Percentiles rank a stretch among this genome's conserved stretches.
Conservation (phyloP, 768 basidiomycete species). For the Galerina sulciceps region DNA sequence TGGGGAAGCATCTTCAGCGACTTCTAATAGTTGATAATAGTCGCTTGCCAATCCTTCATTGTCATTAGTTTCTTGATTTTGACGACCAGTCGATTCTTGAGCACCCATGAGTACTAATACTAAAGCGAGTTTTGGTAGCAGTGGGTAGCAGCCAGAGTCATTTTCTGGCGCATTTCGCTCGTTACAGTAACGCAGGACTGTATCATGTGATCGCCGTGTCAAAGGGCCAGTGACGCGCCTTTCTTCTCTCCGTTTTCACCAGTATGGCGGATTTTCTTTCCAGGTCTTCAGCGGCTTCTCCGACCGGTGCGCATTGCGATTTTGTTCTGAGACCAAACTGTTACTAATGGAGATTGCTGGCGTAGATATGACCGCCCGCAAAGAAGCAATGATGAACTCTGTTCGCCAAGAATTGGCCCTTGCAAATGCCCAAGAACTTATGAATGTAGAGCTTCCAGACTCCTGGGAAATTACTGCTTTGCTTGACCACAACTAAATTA, state of each 20-base stretch:
- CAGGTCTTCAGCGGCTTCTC: conserved; percentile 30
- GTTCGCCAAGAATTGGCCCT: conserved; percentile 74
- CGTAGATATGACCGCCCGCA: conserved; percentile 49
- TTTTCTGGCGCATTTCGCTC: too few relatives aligned
- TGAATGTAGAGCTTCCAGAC: conserved; percentile 55
- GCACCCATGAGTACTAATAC: conserved; percentile 75
- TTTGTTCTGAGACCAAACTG: neutral
- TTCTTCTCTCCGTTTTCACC: conserved; percentile 1
- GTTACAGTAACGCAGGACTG: too few relatives aligned
- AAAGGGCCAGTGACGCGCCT: conserved; percentile 1
- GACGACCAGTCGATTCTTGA: conserved; percentile 57
- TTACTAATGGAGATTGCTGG: neutral
- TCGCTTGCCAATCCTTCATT: conserved; percentile 43
- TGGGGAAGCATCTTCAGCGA: conserved; percentile 79
- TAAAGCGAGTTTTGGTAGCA: neutral
- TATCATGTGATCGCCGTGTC: neutral
- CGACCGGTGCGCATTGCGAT: conserved; percentile 27
- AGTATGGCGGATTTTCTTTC: conserved; percentile 61
- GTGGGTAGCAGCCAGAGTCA: too few relatives aligned
- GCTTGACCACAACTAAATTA: conserved; percentile 30
- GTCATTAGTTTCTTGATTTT: conserved; percentile 21
- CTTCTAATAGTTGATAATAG: conserved; percentile 83
- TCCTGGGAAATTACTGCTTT: neutral
- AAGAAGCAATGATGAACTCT: conserved; percentile 63
- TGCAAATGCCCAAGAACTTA: conserved; percentile 79